Evolutionary conservation across 2,329 filamentous ascomycete species (phyloP).

Genomic region (Phoma sp.): DNA sequence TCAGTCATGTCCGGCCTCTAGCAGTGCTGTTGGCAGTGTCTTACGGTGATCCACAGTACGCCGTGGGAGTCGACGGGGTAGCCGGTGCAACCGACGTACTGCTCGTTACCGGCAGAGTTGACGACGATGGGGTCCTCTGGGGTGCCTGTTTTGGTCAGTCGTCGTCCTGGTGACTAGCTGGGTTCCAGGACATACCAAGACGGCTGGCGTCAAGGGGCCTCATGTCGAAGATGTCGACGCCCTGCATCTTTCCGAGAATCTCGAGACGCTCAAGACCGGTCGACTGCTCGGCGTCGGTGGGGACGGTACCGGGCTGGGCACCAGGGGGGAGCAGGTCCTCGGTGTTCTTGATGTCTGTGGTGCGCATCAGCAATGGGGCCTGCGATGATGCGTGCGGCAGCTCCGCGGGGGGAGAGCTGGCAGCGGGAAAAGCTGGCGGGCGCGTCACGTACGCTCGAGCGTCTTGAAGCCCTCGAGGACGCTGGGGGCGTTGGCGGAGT

Average conservation of each 20-base stretch:
- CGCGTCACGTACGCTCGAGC: conserved; percentile 51
- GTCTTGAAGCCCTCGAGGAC: conserved; percentile 50
- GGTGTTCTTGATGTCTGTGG: conserved; percentile 78
- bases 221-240: conserved; percentile 98
- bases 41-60: conserved; percentile 88
- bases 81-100: conserved; percentile 96
- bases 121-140: conserved; percentile 85
- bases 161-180: too few species aligned
- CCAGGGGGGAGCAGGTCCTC: conserved; percentile 87
- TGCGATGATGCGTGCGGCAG: conserved; percentile 1
- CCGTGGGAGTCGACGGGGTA: conserved; percentile 89
- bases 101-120: conserved; percentile 91
- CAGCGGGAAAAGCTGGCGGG: conserved; percentile 18
- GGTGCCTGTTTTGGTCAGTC: conserved; percentile 66
- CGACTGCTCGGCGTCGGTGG: conserved; percentile 92
- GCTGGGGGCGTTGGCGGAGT: conserved; percentile 35
- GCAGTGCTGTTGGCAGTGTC: conserved; percentile 35
- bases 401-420: conserved; percentile 17
- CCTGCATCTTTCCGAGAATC: conserved; percentile 99
- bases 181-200: conserved; percentile 64
- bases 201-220: conserved; percentile 90
- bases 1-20: conserved; percentile 5
- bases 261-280: conserved; percentile 98
- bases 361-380: conserved; percentile 37
- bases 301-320: conserved; percentile 80